Percentiles rank a stretch among this genome's conserved stretches.
These are phyloP conservation scores for Acacia crassicarpa DNA, from an alignment of 306 rosid species.

Conservation along the genomic window DNA sequence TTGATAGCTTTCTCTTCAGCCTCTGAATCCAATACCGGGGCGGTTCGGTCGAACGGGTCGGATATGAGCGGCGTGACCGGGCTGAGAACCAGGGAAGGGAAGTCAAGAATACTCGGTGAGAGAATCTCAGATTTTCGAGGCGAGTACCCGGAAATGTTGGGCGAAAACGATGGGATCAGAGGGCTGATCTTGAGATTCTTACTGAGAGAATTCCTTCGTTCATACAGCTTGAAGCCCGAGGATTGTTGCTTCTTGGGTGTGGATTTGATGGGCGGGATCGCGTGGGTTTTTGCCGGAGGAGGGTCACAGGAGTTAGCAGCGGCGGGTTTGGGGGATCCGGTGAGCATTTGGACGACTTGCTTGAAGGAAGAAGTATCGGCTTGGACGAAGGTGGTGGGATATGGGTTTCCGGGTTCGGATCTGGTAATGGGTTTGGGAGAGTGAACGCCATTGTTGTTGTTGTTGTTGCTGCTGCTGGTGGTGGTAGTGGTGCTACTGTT, in stretches of 20 bases:
- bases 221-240: constrained; percentile 77
- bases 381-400: constrained; percentile 90
- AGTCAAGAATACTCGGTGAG: constrained; percentile 85
- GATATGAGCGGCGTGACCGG: constrained; percentile 92
- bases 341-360: constrained; percentile 92
- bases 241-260: constrained; percentile 59
- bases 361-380: constrained; percentile 81
- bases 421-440: constrained; percentile 58
- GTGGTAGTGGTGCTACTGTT: not conserved
- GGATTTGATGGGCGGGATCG: constrained; percentile 70
- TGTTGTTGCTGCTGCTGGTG: not conserved
- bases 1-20: constrained; percentile 83
- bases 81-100: constrained; percentile 79
- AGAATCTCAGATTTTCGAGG: constrained; percentile 62
- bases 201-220: constrained; percentile 71
- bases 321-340: constrained; percentile 57
- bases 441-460: constrained; percentile 35
- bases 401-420: constrained; percentile 72
- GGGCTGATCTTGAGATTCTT: constrained; percentile 70
- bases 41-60: constrained; percentile 76
- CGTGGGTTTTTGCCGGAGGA: constrained; percentile 27
- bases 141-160: constrained; percentile 29
- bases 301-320: constrained; percentile 28
- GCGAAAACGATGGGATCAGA: constrained; percentile 8
- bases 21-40: constrained; percentile 33